Percentiles rank a stretch among this genome's conserved stretches.
Conservation (phyloP, 2,329 filamentous ascomycete species). For the Neodidymelliopsis sp. region DNA sequence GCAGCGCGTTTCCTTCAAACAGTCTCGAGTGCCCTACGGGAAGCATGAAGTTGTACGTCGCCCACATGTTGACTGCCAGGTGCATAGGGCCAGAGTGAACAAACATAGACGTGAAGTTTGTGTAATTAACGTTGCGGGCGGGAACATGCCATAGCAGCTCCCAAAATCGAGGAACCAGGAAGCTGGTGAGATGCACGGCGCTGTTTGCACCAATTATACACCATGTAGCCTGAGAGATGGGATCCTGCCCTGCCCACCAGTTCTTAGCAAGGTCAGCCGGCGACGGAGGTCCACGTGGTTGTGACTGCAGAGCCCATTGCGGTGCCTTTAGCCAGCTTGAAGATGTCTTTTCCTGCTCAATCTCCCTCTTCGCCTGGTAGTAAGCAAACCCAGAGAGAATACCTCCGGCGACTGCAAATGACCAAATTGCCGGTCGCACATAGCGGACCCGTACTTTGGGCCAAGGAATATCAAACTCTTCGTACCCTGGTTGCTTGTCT, state of each 20-base stretch:
- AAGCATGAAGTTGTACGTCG: conserved; percentile 41
- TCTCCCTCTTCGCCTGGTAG: conserved; percentile 36
- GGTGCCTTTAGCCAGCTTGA: conserved; percentile 27
- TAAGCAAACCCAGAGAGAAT: conserved; percentile 41
- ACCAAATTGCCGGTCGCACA: conserved; percentile 41
- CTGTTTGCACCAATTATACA: conserved; percentile 41
- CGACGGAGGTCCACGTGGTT: conserved; percentile 28
- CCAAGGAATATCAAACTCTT: conserved; percentile 8
- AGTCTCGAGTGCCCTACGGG: conserved; percentile 37
- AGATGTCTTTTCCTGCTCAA: conserved; percentile 29
- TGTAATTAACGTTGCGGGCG: conserved; percentile 38
- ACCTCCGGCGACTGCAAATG: conserved; percentile 34
- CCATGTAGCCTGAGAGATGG: conserved; percentile 37
- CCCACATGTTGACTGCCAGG: conserved; percentile 40
- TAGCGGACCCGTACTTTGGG: conserved; percentile 32
- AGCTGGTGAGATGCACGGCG: conserved; percentile 36
- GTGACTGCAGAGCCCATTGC: conserved; percentile 23
- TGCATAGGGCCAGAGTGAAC: conserved; percentile 35
- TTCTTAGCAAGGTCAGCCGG: conserved; percentile 37
- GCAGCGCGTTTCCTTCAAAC: conserved; percentile 42
- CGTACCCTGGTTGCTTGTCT: conserved; percentile 1
- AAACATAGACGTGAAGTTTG: conserved; percentile 40
- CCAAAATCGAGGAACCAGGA: conserved; percentile 35
- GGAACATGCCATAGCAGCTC: conserved; percentile 41
- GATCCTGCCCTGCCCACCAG: conserved; percentile 34